A percentile compares a stretch with the other conserved stretches of the same genome.
Evolutionary conservation across 2,329 filamentous ascomycete genomes (phyloP).

Genomic region (Amphichorda felina): DNA sequence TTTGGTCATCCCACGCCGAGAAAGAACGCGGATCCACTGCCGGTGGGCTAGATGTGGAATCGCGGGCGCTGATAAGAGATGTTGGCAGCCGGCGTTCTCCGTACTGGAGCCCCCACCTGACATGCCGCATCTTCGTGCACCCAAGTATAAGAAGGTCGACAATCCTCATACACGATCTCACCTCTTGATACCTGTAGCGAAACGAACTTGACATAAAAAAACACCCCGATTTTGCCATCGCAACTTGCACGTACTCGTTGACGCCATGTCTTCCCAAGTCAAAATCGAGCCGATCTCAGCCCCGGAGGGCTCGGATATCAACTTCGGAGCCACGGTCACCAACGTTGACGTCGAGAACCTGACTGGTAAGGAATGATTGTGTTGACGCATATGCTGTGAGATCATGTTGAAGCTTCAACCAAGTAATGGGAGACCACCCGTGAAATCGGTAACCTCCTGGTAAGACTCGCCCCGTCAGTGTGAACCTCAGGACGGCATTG

Average conservation of each 20-base stretch:
- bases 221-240: neutral
- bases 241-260: too few relatives aligned
- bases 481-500: conserved; percentile 6
- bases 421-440: conserved; percentile 37
- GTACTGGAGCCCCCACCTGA: neutral
- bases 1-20: too few relatives aligned
- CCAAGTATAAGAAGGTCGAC: neutral
- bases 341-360: conserved; percentile 51
- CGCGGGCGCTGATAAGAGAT: neutral
- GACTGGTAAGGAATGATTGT: conserved; percentile 35
- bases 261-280: conserved; percentile 7
- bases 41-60: too few relatives aligned
- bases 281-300: conserved; percentile 24
- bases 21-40: too few relatives aligned
- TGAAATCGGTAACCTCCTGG: conserved; percentile 50
- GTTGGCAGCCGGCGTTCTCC: neutral
- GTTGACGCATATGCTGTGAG: neutral
- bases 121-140: neutral
- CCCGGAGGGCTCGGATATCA: conserved; percentile 25
- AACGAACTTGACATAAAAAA: neutral
- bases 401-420: conserved; percentile 3
- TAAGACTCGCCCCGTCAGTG: conserved; percentile 19
- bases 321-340: conserved; percentile 49
- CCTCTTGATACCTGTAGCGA: neutral
- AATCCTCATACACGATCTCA: neutral